Evolutionary conservation across 306 rosid genomes (phyloP).

Genomic region (Prunus kanzakura): DNA sequence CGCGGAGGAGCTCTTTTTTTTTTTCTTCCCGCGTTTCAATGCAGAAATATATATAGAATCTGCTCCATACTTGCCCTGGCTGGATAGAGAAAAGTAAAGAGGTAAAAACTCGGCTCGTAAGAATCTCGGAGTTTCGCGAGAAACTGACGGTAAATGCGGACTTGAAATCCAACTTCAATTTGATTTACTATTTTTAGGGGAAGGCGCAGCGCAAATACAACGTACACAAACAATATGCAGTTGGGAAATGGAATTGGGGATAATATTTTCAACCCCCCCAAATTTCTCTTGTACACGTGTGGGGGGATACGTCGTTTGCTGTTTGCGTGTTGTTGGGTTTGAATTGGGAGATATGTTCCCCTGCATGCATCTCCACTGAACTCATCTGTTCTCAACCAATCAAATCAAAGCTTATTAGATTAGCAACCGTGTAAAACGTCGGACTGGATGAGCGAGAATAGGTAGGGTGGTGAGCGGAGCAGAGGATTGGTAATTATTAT

Average conservation of each 20-base stretch:
- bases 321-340: neutral
- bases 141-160: slow-evolving; percentile 13
- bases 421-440: no score
- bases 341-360: no score
- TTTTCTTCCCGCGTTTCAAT: neutral
- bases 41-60: neutral
- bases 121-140: no score
- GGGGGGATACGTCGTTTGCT: slow-evolving; percentile 20
- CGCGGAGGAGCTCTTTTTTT: neutral
- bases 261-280: neutral
- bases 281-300: neutral
- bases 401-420: no score
- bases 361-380: no score
- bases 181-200: neutral
- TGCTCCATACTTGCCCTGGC: neutral
- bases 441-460: no score
- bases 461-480: no score
- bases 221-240: neutral
- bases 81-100: no score
- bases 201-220: no score
- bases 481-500: no score
- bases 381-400: no score
- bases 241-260: neutral
- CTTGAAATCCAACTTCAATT: slow-evolving; percentile 3
- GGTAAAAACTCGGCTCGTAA: neutral